These are phyloP conservation scores for Botrytis deweyae DNA, from an alignment of 2,329 filamentous ascomycete species.

Conservation along the genomic window DNA sequence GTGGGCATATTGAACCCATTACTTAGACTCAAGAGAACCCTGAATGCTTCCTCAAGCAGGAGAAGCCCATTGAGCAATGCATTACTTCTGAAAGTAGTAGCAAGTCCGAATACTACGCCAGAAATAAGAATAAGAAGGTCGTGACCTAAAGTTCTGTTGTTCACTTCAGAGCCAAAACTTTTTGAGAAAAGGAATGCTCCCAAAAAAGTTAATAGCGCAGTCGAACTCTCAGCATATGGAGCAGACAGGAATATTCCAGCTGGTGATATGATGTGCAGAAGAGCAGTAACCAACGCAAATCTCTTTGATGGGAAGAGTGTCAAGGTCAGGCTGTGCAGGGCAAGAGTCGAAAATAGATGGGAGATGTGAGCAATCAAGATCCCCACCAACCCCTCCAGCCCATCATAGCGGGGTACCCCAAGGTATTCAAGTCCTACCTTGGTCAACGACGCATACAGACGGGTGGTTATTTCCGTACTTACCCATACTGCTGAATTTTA, in stretches of 20 bases:
- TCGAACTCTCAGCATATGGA: conserved; percentile 79
- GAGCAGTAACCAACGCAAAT: conserved; percentile 67
- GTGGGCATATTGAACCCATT: conserved; percentile 45
- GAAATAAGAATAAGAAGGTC: conserved; percentile 58
- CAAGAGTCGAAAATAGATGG: conserved; percentile 73
- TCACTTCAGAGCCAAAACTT: conserved; percentile 41
- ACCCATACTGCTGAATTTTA: conserved; percentile 38
- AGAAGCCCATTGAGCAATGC: conserved; percentile 78
- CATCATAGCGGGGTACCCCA: conserved; percentile 39
- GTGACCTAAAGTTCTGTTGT: conserved; percentile 35
- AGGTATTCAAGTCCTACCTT: conserved; percentile 33
- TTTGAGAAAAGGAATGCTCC: conserved; percentile 70
- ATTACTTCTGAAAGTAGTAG: conserved; percentile 78
- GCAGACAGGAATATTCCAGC: conserved; percentile 87
- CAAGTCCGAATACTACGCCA: conserved; percentile 68
- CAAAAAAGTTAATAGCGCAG: conserved; percentile 72
- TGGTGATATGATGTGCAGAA: conserved; percentile 79
- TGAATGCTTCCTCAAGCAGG: conserved; percentile 58
- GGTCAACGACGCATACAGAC: conserved; percentile 16
- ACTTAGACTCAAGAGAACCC: conserved; percentile 48
- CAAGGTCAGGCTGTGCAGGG: conserved; percentile 66
- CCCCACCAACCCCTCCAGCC: conserved; percentile 53
- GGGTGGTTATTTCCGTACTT: conserved; percentile 14
- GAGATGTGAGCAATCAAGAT: conserved; percentile 68
- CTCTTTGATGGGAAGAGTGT: conserved; percentile 49